Conservation (phyloP, 192 early-diverging fungal genomes). For the Radiomyces spectabilis region DNA sequence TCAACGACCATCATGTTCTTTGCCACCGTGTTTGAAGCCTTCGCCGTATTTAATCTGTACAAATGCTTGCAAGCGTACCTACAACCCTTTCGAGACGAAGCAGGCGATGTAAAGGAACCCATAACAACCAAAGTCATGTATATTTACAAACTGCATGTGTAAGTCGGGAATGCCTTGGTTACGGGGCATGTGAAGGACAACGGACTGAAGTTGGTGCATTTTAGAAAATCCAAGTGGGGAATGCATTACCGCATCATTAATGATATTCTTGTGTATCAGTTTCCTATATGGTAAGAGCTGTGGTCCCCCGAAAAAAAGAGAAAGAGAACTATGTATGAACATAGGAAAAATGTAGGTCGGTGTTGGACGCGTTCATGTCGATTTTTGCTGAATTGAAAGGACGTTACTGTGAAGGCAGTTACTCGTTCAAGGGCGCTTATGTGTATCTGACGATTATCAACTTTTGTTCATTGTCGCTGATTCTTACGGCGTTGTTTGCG, state of each 20-base stretch:
- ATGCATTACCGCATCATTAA: constrained; percentile 30
- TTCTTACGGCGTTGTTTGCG: constrained; percentile 25
- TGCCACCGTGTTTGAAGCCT: constrained; percentile 26
- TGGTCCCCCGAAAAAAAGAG: neutral
- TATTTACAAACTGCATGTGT: constrained; percentile 19
- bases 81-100: constrained; percentile 14
- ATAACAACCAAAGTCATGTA: constrained; percentile 12
- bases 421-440: constrained; percentile 25
- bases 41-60: constrained; percentile 31
- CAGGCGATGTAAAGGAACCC: constrained; percentile 11
- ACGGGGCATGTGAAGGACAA: neutral
- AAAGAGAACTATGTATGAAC: neutral
- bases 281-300: constrained; percentile 25
- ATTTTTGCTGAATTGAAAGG: constrained; percentile 27
- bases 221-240: constrained; percentile 25
- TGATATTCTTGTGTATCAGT: constrained; percentile 28
- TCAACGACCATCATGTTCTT: constrained; percentile 32
- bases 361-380: constrained; percentile 21
- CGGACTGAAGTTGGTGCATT: neutral
- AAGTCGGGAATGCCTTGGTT: neutral
- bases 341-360: constrained; percentile 17
- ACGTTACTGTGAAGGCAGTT: constrained; percentile 18
- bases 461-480: constrained; percentile 22
- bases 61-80: constrained; percentile 22
- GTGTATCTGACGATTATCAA: constrained; percentile 30